Percentiles rank a stretch among this genome's conserved stretches.
Evolutionary conservation across 768 basidiomycete species (phyloP).

Genomic region (Mycena maculata): DNA sequence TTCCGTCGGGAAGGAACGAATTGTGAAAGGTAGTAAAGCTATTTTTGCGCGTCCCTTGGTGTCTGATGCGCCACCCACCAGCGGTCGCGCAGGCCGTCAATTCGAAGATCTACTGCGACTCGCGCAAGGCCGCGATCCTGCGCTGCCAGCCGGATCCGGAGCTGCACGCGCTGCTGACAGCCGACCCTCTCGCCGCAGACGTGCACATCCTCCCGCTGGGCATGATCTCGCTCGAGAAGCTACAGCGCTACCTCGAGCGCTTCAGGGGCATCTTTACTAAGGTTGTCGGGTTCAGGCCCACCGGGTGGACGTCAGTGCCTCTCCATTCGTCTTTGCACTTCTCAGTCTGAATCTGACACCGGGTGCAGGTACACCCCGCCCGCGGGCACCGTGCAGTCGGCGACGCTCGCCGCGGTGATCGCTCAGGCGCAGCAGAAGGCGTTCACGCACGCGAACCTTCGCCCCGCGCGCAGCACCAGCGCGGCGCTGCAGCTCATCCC

Average conservation of each 20-base stretch:
- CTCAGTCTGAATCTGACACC: background rate
- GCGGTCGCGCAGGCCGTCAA: slow-evolving; percentile 87
- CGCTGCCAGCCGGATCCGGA: slow-evolving; percentile 88
- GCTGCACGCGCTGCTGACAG: slow-evolving; percentile 79
- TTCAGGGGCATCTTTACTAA: slow-evolving; percentile 78
- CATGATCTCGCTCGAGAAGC: slow-evolving; percentile 78
- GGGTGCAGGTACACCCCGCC: slow-evolving; percentile 71
- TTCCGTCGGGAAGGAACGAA: slow-evolving; percentile 96
- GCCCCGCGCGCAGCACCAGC: slow-evolving; percentile 78
- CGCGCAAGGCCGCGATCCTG: slow-evolving; percentile 84
- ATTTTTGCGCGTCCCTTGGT: background rate
- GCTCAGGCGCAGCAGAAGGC: slow-evolving; percentile 69
- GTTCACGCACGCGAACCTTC: slow-evolving; percentile 79
- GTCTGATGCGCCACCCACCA: slow-evolving; percentile 41
- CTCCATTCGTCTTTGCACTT: background rate
- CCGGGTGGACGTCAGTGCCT: slow-evolving; percentile 90
- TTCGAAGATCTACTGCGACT: slow-evolving; percentile 90
- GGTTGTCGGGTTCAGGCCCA: slow-evolving; percentile 88
- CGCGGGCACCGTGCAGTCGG: slow-evolving; percentile 68
- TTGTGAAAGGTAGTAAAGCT: slow-evolving; percentile 82
- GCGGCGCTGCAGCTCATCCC: slow-evolving; percentile 78
- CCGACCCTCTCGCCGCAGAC: slow-evolving; percentile 77
- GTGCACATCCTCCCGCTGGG: slow-evolving; percentile 90
- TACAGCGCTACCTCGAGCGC: slow-evolving; percentile 80
- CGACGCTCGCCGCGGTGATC: slow-evolving; percentile 77